Base-by-base conservation (phyloP, 192 early-diverging fungal genomes). In the Coemansia reversa region DNA sequence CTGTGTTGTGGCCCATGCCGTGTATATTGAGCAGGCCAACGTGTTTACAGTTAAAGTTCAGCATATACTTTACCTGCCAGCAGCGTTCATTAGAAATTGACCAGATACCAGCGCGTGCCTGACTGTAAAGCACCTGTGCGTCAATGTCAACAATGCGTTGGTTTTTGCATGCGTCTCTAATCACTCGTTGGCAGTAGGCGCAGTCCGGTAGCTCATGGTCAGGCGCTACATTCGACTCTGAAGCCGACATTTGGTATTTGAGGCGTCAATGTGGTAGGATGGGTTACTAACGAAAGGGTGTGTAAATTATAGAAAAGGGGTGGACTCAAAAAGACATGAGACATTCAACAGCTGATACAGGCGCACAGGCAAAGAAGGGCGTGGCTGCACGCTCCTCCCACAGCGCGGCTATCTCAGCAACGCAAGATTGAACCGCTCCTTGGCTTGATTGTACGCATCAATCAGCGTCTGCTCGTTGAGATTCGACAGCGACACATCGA, bases 371-470 rank as follows among this genome's bases (percentile, higher is more conserved):
- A 27, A 27, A 3, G 27, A 27, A 27, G 27, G 27, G 27, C 27
- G 3, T 3, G 27, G 27, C 27, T 27, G 27, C 27, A 27, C 27
- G 27, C 27, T 27, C 27, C 27, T 27, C 27, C 27, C 27, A 27
- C 27, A 27, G 16, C 14, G 32, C 51, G 33, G 4, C 63, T 84
- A 87, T 74, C 84, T 85, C 53, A 90, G 69, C 54, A 92, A 63
- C 47, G 86, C 82, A 18, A 83, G 82, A 52, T 88, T 82, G 67
- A 92, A 80, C 67, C 86, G 84, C 69, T 92, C 91, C 71, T 84
- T 90, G 63, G 88, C 91, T 29, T 87, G 87, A 72, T 92, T 86
- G 81, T 89, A 90, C 47, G 87, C 89, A 62, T 91, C 87, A 24
- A 88, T 65, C 28, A 91, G 62, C 5, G 90, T 85, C 74, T 92